These are phyloP conservation scores for Xanthoconium separans DNA, from an alignment of 1,284 basidiomycete genomes.

Conservation along the genomic window DNA sequence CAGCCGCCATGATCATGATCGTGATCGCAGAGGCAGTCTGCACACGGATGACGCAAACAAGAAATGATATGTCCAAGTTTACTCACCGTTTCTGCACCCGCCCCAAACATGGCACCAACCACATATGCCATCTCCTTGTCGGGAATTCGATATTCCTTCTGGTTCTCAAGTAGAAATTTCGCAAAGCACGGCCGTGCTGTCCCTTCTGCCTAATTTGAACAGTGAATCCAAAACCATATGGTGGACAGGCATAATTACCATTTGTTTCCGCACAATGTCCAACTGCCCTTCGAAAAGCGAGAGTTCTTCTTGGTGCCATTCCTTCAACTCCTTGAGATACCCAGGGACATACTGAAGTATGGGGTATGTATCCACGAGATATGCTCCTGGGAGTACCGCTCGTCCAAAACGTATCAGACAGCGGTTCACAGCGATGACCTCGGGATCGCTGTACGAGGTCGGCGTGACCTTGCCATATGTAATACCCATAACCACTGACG, in stretches of 20 bases:
- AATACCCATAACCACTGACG: constrained; percentile 1
- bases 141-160: not conserved
- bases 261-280: not conserved
- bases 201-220: not conserved
- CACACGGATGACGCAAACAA: not conserved
- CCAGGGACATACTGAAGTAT: constrained; percentile 3
- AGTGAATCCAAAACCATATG: not conserved
- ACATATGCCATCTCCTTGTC: constrained; percentile 5
- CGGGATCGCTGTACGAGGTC: constrained; percentile 5
- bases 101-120: constrained; percentile 8
- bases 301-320: constrained; percentile 5
- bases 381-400: constrained; percentile 1
- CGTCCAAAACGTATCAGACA: constrained; percentile 1
- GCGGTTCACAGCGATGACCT: not conserved
- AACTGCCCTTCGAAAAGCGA: constrained; percentile 1
- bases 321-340: not conserved
- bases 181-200: constrained; percentile 4
- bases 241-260: not conserved
- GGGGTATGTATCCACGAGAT: constrained; percentile 5
- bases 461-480: constrained; percentile 10
- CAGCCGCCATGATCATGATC: constrained; percentile 5
- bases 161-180: not conserved
- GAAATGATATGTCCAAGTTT: not conserved
- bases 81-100: constrained; percentile 6
- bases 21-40: constrained; percentile 8